phyloP scores from a whole-genome alignment of 805 yeast genomes.

The Blastobotrys chiropterorum region DNA sequence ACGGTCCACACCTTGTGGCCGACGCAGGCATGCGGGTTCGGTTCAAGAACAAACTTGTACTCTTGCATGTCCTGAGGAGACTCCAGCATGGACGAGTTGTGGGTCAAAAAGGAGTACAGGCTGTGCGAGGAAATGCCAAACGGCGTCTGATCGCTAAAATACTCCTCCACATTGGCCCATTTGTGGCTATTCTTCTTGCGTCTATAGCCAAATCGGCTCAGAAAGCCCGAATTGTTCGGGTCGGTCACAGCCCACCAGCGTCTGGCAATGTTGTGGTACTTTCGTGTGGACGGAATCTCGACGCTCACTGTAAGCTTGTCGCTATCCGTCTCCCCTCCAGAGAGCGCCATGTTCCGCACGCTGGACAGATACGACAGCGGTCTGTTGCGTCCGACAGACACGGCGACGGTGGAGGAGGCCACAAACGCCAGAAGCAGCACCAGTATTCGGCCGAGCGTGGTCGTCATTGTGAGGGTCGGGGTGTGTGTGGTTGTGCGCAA shows the following conservation, averaged over 20 bases:
- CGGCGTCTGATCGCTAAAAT: background rate
- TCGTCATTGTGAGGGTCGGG: background rate
- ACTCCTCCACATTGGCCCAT: background rate
- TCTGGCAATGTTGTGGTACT: conserved; percentile 20
- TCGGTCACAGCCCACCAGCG: conserved; percentile 27
- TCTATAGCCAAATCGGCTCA: background rate
- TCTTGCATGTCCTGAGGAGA: conserved; percentile 16
- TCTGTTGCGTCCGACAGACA: background rate
- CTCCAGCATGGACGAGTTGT: conserved; percentile 21
- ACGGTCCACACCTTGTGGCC: conserved; percentile 8
- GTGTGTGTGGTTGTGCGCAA: no score
- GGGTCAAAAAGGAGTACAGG: conserved; percentile 20
- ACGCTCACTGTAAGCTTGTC: conserved; percentile 14
- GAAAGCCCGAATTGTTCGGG: conserved; percentile 17
- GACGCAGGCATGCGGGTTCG: conserved; percentile 6
- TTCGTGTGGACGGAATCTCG: conserved; percentile 18
- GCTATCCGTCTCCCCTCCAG: background rate
- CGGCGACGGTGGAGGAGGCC: background rate
- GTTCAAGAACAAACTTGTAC: conserved; percentile 21
- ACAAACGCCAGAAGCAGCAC: background rate
- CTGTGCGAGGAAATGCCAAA: conserved; percentile 15
- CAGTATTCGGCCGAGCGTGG: background rate
- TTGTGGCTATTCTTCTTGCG: background rate
- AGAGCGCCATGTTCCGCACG: background rate
- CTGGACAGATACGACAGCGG: background rate